Percentiles rank a stretch among this genome's conserved stretches.
Conservation (phyloP, 768 basidiomycete genomes). For the Dioszegia aurantiaca region DNA sequence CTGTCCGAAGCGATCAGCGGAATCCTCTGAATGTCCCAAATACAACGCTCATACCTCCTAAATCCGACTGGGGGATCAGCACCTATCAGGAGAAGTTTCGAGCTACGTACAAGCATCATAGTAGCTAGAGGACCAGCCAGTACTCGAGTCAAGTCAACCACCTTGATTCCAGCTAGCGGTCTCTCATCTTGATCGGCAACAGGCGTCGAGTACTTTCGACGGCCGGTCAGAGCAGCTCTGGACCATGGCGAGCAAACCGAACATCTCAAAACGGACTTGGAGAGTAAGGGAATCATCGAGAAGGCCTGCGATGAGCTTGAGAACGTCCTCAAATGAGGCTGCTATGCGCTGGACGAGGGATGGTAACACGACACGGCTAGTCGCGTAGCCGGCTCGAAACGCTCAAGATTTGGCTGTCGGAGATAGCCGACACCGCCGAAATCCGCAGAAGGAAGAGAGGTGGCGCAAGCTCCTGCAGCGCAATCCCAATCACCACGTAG, state of each 20-base stretch:
- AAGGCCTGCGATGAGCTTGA: too few relatives aligned
- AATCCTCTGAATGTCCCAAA: too few relatives aligned
- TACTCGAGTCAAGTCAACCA: conserved; percentile 87
- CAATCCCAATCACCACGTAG: too few relatives aligned
- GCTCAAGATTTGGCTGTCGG: too few relatives aligned
- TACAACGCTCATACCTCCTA: conserved; percentile 47
- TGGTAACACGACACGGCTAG: too few relatives aligned
- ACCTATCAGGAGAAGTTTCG: background rate
- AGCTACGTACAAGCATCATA: conserved; percentile 69
- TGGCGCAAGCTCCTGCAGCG: too few relatives aligned
- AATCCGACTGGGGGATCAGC: conserved; percentile 30
- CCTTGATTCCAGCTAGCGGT: conserved; percentile 72
- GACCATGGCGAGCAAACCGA: background rate
- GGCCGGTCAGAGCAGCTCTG: background rate
- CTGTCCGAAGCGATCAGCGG: conserved; percentile 47
- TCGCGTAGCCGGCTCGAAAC: too few relatives aligned
- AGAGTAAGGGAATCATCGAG: background rate
- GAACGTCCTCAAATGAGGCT: too few relatives aligned
- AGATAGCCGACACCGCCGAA: too few relatives aligned
- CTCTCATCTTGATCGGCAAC: conserved; percentile 18
- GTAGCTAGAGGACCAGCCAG: conserved; percentile 89
- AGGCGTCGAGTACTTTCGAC: background rate
- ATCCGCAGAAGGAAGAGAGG: too few relatives aligned
- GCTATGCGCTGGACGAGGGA: too few relatives aligned
- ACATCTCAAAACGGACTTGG: background rate